Evolutionary conservation across 208 protist genomes (phyloP).

Genomic region (Acanthamoeba sp.): DNA sequence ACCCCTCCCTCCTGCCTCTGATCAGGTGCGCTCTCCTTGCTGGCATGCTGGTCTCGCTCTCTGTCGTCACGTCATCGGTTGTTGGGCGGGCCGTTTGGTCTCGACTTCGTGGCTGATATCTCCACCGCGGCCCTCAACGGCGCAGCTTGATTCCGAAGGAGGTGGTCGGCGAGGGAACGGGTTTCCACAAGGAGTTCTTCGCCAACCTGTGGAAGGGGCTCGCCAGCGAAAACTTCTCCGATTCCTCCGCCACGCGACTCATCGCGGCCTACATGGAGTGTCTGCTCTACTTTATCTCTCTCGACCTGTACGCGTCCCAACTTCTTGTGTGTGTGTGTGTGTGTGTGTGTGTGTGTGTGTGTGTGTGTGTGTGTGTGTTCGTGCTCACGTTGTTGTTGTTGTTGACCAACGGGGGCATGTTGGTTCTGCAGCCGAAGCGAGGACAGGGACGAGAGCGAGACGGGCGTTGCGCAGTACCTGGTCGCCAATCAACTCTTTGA

Average conservation of each 20-base stretch:
- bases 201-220: constrained; percentile 72
- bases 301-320: constrained; percentile 13
- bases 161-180: constrained; percentile 43
- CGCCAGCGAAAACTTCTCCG: constrained; percentile 10
- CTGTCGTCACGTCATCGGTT: too few species aligned
- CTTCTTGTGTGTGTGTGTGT: too few species aligned
- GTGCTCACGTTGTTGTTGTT: too few species aligned
- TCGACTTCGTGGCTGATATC: too few species aligned
- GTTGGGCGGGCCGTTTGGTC: too few species aligned
- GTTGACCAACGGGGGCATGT: too few species aligned
- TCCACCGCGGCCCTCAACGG: too few species aligned
- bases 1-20: constrained; percentile 65
- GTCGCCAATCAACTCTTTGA: constrained; percentile 51
- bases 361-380: too few species aligned
- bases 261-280: constrained; percentile 70
- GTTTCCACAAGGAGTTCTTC: constrained; percentile 75
- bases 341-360: too few species aligned
- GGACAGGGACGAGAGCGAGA: not conserved
- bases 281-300: constrained; percentile 52
- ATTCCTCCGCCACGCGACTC: not conserved
- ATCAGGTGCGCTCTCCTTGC: not conserved
- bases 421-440: not conserved
- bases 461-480: not conserved
- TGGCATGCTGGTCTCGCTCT: too few species aligned
- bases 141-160: constrained; percentile 71